Percentiles rank a stretch among this genome's conserved stretches.
phyloP scores from a whole-genome alignment of 164 flowering plant genomes.

The Vitis rupestris region DNA sequence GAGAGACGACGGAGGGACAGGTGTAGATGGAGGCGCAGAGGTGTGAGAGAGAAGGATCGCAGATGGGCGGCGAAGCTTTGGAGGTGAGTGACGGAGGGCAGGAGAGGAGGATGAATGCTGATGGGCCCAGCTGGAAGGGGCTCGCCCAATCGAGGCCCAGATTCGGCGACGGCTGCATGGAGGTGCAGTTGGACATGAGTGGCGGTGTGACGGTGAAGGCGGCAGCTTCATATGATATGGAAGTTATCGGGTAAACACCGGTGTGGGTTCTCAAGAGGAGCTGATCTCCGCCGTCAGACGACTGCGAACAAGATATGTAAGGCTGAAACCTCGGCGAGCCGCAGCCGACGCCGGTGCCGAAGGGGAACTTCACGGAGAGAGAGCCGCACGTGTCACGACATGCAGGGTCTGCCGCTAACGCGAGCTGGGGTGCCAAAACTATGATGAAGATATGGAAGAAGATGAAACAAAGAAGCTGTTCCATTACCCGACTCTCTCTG shows the following conservation, averaged over 20 bases:
- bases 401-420: background rate
- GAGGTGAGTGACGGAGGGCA: constrained; percentile 39
- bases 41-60: constrained; percentile 37
- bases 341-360: constrained; percentile 51
- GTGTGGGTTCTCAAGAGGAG: constrained; percentile 53
- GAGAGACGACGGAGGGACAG: constrained; percentile 35
- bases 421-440: background rate
- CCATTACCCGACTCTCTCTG: background rate
- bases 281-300: constrained; percentile 13
- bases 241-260: constrained; percentile 47
- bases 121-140: constrained; percentile 51
- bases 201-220: constrained; percentile 44
- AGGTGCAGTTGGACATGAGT: constrained; percentile 49
- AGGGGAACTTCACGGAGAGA: constrained; percentile 38
- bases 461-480: background rate
- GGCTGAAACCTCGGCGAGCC: constrained; percentile 56
- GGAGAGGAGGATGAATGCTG: constrained; percentile 43
- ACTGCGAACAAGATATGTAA: constrained; percentile 32
- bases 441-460: background rate
- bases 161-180: constrained; percentile 44
- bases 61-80: constrained; percentile 31
- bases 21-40: constrained; percentile 43
- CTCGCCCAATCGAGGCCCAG: constrained; percentile 58
- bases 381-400: constrained; percentile 38
- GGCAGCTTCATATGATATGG: constrained; percentile 43